phyloP scores from a whole-genome alignment of 2,329 filamentous ascomycete species.

The Sphaceloma murrayae region DNA sequence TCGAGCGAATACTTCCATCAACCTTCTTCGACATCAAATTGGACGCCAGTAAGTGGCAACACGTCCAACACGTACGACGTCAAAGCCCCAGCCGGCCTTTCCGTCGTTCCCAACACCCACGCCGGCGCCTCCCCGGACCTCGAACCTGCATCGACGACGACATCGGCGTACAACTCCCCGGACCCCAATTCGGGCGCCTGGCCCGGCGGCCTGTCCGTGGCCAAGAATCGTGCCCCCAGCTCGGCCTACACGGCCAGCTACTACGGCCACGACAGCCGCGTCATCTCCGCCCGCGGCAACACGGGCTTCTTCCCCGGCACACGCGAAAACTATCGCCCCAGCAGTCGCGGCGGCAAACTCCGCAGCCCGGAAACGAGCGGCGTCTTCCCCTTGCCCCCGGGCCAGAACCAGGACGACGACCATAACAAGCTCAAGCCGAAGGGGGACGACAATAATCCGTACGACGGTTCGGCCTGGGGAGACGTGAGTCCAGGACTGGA shows the following conservation, averaged over 20 bases:
- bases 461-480: constrained; percentile 13
- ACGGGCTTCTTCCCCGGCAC: constrained; percentile 40
- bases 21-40: constrained; percentile 29
- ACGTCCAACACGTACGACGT: constrained; percentile 11
- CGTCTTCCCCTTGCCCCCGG: constrained; percentile 21
- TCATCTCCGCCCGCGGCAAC: constrained; percentile 37
- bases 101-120: constrained; percentile 29
- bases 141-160: no score
- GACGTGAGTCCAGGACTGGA: constrained; percentile 7
- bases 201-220: constrained; percentile 10
- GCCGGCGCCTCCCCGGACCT: constrained; percentile 36
- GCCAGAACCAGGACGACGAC: constrained; percentile 20
- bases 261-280: constrained; percentile 23
- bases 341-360: constrained; percentile 5
- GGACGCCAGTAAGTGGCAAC: constrained; percentile 23
- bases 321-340: constrained; percentile 24
- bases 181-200: constrained; percentile 8
- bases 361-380: not conserved
- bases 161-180: no score
- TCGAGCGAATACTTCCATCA: constrained; percentile 17
- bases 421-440: not conserved
- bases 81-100: constrained; percentile 7
- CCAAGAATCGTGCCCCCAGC: constrained; percentile 16
- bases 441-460: not conserved
- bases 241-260: constrained; percentile 16